Evolutionary conservation across 257 asterid species (phyloP).

Genomic region (Datura wrightii): DNA sequence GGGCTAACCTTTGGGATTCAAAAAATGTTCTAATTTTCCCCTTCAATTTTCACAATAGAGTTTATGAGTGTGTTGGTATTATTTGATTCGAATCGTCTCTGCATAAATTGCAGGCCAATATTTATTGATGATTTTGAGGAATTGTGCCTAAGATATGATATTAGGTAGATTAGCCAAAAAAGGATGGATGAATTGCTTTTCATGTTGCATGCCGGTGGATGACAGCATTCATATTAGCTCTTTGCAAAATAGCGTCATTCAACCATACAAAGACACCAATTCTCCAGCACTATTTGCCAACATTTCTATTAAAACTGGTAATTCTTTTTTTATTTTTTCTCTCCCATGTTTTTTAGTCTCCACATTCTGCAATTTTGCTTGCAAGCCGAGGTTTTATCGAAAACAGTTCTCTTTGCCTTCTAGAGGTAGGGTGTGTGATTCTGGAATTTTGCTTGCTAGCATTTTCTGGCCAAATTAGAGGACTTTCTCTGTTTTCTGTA

Average conservation of each 20-base stretch:
- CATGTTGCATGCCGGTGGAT: constrained; percentile 71
- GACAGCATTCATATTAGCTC: constrained; percentile 43
- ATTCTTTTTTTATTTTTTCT: not conserved
- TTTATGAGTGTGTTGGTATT: not conserved
- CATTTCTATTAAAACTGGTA: constrained; percentile 42
- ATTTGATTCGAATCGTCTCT: not conserved
- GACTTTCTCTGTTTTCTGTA: not conserved
- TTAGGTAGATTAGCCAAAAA: constrained; percentile 23
- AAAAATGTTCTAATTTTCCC: not conserved
- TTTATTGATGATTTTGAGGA: constrained; percentile 35
- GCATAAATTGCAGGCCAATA: not conserved
- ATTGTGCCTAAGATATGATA: constrained; percentile 43
- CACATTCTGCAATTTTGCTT: too few species aligned
- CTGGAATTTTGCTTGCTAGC: not conserved
- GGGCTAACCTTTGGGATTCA: not conserved
- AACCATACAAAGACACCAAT: constrained; percentile 28
- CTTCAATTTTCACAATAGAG: not conserved
- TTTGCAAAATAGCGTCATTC: constrained; percentile 39
- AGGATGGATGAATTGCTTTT: constrained; percentile 64
- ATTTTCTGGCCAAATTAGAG: not conserved
- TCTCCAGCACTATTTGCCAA: constrained; percentile 44
- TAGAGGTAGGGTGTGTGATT: not conserved
- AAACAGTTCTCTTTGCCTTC: too few species aligned
- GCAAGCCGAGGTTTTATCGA: too few species aligned
- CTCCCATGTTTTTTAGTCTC: not conserved